These are phyloP conservation scores for Globisporangium okanoganense DNA, from an alignment of 352 stramenopile species.

Conservation along the genomic window DNA sequence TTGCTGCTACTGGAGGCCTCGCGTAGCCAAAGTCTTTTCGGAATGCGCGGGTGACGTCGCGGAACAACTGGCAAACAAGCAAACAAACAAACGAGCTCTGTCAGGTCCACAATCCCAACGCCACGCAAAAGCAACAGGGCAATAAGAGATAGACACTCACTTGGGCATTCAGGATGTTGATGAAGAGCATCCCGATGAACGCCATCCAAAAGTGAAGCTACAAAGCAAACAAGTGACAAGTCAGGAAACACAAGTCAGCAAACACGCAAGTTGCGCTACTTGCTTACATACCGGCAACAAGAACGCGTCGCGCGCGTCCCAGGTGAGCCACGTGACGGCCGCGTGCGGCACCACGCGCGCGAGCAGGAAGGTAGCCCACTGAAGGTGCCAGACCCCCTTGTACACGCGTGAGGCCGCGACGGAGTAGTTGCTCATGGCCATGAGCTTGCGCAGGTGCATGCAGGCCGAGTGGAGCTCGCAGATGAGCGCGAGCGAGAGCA, in stretches of 20 bases:
- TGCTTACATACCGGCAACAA: conserved; percentile 19
- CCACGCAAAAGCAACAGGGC: neutral
- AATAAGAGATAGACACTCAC: conserved; percentile 16
- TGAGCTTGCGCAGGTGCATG: conserved; percentile 74
- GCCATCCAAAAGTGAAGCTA: conserved; percentile 67
- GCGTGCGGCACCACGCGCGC: conserved; percentile 45
- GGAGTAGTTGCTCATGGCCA: conserved; percentile 60
- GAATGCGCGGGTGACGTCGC: conserved; percentile 47
- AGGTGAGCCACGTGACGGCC: conserved; percentile 41
- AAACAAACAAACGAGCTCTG: neutral
- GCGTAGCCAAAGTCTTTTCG: conserved; percentile 36
- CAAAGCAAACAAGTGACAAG: neutral
- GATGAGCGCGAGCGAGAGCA: conserved; percentile 65
- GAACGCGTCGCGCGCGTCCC: conserved; percentile 38
- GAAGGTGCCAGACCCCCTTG: conserved; percentile 43
- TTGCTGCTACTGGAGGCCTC: neutral
- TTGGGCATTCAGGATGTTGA: conserved; percentile 63
- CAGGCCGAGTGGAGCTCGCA: conserved; percentile 78
- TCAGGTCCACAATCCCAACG: conserved; percentile 3
- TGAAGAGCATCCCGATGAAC: conserved; percentile 74
- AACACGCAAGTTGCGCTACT: no score
- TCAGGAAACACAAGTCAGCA: conserved; percentile 1
- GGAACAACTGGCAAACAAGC: conserved; percentile 38
- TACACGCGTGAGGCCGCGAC: conserved; percentile 25
- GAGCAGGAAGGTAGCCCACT: conserved; percentile 52